Evolutionary conservation across 2,329 filamentous ascomycete genomes (phyloP).

Genomic region (Colletotrichum magnum): DNA sequence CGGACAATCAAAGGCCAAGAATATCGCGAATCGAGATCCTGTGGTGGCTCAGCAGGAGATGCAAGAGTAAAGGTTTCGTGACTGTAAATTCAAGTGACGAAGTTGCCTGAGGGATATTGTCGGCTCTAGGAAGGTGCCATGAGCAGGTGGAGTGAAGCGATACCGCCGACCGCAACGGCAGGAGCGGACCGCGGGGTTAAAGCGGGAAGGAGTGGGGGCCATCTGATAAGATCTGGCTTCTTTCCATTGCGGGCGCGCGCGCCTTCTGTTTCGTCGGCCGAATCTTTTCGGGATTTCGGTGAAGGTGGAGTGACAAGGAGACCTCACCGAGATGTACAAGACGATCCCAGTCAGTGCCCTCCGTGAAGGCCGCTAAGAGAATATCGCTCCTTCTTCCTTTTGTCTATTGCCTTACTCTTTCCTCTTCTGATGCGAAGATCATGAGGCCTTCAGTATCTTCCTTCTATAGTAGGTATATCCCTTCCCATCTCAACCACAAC

Average conservation of each 20-base stretch:
- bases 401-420: too few relatives aligned
- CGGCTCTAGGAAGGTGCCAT: neutral
- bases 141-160: neutral
- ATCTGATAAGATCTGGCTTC: slow-evolving; percentile 36
- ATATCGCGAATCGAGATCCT: neutral
- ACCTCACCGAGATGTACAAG: neutral
- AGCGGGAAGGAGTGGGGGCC: slow-evolving; percentile 15
- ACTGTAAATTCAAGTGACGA: neutral
- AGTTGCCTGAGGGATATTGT: slow-evolving; percentile 19
- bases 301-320: neutral
- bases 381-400: too few relatives aligned
- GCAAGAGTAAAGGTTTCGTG: neutral
- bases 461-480: too few relatives aligned
- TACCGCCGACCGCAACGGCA: neutral
- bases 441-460: too few relatives aligned
- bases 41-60: neutral
- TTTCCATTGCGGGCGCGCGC: neutral
- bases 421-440: too few relatives aligned
- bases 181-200: slow-evolving; percentile 33
- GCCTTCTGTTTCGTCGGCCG: neutral
- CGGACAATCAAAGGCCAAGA: neutral
- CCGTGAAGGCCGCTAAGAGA: too few relatives aligned
- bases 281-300: neutral
- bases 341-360: neutral
- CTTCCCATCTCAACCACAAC: too few relatives aligned